phyloP scores from a whole-genome alignment of 345 rosid genomes.

The Eucalyptus polybractea region DNA sequence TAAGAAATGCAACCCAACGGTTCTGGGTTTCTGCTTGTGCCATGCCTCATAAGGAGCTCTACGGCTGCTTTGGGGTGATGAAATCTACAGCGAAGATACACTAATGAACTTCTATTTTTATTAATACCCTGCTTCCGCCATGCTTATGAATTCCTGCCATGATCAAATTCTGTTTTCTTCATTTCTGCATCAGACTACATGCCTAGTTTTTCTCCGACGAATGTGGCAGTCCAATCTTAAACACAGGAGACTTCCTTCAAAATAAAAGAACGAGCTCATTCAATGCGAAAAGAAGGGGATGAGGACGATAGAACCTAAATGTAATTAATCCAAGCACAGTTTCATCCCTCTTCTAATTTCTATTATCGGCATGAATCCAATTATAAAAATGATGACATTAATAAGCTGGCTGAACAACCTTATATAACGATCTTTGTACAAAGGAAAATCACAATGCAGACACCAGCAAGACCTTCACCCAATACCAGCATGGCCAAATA shows the following conservation, averaged over 20 bases:
- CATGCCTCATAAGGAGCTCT: neutral
- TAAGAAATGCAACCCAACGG: neutral
- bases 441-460: neutral
- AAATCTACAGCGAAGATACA: neutral
- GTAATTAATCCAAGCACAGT: neutral
- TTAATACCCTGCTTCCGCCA: neutral
- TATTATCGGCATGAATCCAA: neutral
- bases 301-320: neutral
- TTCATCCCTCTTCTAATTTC: neutral
- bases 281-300: neutral
- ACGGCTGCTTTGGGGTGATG: neutral
- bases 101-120: neutral
- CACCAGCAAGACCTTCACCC: neutral
- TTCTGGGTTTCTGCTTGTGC: neutral
- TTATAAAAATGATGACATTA: neutral
- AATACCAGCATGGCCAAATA: neutral
- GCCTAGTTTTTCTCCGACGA: neutral
- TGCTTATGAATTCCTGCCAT: neutral
- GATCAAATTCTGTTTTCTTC: neutral
- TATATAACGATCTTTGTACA: neutral
- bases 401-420: neutral
- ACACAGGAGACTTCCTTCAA: neutral
- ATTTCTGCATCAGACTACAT: neutral
- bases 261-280: neutral
- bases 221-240: neutral